Evolutionary conservation across 805 yeast genomes (phyloP).

Genomic region (Myxozyma neotropica): DNA sequence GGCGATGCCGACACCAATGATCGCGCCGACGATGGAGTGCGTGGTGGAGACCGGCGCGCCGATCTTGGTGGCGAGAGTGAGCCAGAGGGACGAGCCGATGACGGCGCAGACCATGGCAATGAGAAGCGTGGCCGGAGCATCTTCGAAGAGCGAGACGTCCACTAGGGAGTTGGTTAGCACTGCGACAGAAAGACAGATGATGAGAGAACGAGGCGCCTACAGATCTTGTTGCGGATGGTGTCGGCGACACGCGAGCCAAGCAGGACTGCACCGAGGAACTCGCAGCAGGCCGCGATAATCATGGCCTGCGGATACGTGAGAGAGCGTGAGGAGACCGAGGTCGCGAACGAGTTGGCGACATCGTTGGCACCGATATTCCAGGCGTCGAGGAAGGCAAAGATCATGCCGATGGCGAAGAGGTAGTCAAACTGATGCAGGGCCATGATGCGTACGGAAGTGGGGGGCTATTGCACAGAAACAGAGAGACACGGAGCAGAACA

Average conservation of each 20-base stretch:
- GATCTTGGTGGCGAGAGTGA: conserved; percentile 62
- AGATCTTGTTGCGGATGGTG: conserved; percentile 61
- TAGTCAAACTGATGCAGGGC: conserved; percentile 62
- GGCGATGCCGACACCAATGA: conserved; percentile 75
- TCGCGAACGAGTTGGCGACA: conserved; percentile 73
- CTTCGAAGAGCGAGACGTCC: conserved; percentile 52
- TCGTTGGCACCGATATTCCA: conserved; percentile 82
- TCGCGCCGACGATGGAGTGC: conserved; percentile 75
- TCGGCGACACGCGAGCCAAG: conserved; percentile 76
- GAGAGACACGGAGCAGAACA: not conserved
- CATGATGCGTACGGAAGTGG: conserved; percentile 4
- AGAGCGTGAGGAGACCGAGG: conserved; percentile 71
- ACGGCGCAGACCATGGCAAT: conserved; percentile 74
- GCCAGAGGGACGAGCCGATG: conserved; percentile 73
- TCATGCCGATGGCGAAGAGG: conserved; percentile 62
- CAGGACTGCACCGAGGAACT: conserved; percentile 71
- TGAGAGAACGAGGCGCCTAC: not conserved
- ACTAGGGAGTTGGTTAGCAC: conserved; percentile 38
- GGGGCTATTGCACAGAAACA: not conserved
- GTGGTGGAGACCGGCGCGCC: conserved; percentile 85
- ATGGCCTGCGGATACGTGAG: conserved; percentile 75
- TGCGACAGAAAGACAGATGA: no score
- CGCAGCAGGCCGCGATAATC: conserved; percentile 69
- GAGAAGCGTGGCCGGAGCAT: conserved; percentile 71
- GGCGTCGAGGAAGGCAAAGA: conserved; percentile 76